phyloP scores from a whole-genome alignment of 73 alveolate species.

The Paramecium primaurelia region DNA sequence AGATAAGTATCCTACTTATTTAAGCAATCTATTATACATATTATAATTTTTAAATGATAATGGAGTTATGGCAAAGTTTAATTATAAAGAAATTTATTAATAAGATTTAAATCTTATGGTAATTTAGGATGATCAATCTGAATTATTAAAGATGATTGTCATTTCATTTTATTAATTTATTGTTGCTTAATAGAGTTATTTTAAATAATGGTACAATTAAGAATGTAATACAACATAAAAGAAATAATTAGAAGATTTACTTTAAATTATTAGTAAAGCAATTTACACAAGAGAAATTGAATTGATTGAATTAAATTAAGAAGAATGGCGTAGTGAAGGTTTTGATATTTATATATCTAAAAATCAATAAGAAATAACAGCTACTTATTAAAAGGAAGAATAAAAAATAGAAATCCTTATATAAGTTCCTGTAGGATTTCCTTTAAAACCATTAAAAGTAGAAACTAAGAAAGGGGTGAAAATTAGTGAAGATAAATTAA shows the following conservation, averaged over 20 bases:
- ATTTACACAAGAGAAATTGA: slow-evolving; percentile 54
- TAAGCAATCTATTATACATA: not conserved
- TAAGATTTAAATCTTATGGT: not conserved
- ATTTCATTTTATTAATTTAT: slow-evolving; percentile 29
- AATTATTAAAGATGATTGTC: slow-evolving; percentile 1
- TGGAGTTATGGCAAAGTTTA: not conserved
- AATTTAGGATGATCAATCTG: not conserved
- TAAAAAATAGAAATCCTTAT: slow-evolving; percentile 68
- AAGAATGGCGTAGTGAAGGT: slow-evolving; percentile 53
- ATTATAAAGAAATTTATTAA: slow-evolving; percentile 14
- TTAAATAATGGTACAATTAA: slow-evolving; percentile 25
- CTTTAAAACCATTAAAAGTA: slow-evolving; percentile 70
- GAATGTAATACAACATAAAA: not conserved
- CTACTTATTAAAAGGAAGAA: slow-evolving; percentile 68
- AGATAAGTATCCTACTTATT: not conserved
- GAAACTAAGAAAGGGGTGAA: slow-evolving; percentile 74
- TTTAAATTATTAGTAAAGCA: slow-evolving; percentile 28
- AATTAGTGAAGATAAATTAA: slow-evolving; percentile 64
- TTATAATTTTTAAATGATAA: slow-evolving; percentile 1
- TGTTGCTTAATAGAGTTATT: slow-evolving; percentile 9
- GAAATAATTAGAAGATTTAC: not conserved
- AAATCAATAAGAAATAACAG: slow-evolving; percentile 70
- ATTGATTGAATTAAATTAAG: slow-evolving; percentile 45
- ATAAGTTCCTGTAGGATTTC: slow-evolving; percentile 76
- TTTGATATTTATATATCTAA: slow-evolving; percentile 40